Conservation (phyloP, 2,329 filamentous ascomycete species). For the Clarireedia hainanense region DNA sequence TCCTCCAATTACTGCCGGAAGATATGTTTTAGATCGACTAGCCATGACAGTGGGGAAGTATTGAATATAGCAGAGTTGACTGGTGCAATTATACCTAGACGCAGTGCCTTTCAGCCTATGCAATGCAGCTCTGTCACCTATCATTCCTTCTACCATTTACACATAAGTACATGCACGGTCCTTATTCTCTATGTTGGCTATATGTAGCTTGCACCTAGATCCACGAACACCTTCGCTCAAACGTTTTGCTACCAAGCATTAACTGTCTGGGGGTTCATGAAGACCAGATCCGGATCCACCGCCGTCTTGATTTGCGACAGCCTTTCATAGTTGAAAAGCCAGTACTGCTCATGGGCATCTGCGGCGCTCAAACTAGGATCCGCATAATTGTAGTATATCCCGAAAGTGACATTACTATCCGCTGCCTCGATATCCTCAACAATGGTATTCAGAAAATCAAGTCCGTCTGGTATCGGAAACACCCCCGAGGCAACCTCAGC, state of each 20-base stretch:
- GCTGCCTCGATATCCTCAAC: neutral
- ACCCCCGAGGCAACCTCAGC: neutral
- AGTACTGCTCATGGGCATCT: constrained; percentile 12
- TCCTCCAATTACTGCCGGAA: constrained; percentile 25
- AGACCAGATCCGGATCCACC: constrained; percentile 12
- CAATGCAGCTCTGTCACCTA: too few species aligned
- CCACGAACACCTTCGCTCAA: too few species aligned
- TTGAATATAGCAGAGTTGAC: neutral
- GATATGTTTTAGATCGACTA: constrained; percentile 26
- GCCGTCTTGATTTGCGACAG: constrained; percentile 11
- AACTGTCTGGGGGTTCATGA: constrained; percentile 15
- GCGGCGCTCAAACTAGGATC: constrained; percentile 12
- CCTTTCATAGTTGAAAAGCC: constrained; percentile 12
- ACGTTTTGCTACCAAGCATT: neutral
- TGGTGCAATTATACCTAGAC: too few species aligned
- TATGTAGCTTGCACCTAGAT: too few species aligned
- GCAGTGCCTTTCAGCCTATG: too few species aligned
- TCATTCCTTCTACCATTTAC: neutral
- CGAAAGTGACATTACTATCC: constrained; percentile 1
- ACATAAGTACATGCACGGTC: too few species aligned
- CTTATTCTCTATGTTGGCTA: too few species aligned
- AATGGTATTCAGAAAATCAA: neutral
- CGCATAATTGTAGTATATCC: constrained; percentile 18
- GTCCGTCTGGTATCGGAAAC: neutral
- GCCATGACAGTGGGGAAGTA: constrained; percentile 21